Base-by-base conservation (phyloP, 1,139 yeast genomes). In the Saccharomycopsis hybrid region DNA sequence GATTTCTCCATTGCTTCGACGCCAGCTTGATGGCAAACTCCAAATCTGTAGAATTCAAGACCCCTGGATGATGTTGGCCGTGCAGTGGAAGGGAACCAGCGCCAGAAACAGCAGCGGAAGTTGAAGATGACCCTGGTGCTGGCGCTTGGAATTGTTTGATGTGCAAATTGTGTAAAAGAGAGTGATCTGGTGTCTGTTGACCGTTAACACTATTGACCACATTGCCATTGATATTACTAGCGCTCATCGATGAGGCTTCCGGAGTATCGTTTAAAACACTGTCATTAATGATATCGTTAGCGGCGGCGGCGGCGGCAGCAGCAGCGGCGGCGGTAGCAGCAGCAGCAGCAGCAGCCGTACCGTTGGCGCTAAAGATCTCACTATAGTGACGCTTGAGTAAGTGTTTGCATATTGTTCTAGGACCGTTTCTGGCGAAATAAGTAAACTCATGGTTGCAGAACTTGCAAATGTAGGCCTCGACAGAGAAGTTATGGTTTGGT, bases 381-480 rank as follows among this genome's bases (percentile, higher is more conserved):
- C 29, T 9, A 3, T 37, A 32, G 32, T 52, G 55, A 27, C 43
- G 41, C 30, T 46, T 49, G 11, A 25, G 35, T 11, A 52, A 41
- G 29, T 52, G 55, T 27, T 41, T 49, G 32, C 35, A 30, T 7
- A 52, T 52, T 2, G 55, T 52, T 24, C 52, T 25, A 7, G 55
- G 55, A 4, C 55, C 55, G 35, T 52, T 52, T 28, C 55, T 37
- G 3, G 53, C 40, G 31, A 31, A 37, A 28, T 52, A 52, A 13
- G 43, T 40, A 35, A 52, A 52, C 38, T 45, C 46, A 27, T 52
- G 51, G 11, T 39, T 39, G 40, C 55, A 52, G 27, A 47, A 50
- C 30, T 46, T 48, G 42, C 55, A 52, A 11, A 43, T 28, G 40
- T 50, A 52, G 13, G 53, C 53, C 27, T 49, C 46, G 5, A 40